A percentile compares a stretch with the other conserved stretches of the same genome.
phyloP scores from a whole-genome alignment of 768 basidiomycete species.

The Tricholoma flavovirens region DNA sequence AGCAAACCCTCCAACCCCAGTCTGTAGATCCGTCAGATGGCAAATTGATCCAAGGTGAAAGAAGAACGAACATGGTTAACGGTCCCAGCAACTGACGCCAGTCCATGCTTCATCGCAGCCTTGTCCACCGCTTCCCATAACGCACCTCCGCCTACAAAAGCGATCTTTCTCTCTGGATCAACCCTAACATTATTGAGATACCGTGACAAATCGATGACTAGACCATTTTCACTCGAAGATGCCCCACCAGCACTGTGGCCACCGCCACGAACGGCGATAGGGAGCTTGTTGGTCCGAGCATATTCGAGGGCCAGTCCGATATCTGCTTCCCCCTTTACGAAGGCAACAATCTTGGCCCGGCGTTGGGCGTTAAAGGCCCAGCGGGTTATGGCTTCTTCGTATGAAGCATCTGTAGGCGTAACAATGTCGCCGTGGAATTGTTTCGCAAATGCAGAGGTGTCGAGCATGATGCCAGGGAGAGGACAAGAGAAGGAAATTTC shows the following conservation, averaged over 20 bases:
- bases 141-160: background rate
- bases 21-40: constrained; percentile 22
- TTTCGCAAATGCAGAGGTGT: background rate
- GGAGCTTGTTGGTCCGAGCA: constrained; percentile 1
- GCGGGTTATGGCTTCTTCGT: constrained; percentile 12
- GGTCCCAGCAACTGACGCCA: background rate
- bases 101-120: background rate
- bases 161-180: background rate
- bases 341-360: constrained; percentile 15
- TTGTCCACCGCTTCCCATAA: background rate
- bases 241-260: background rate
- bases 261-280: background rate
- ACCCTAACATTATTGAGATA: background rate
- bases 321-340: constrained; percentile 11
- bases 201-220: background rate
- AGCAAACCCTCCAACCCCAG: constrained; percentile 46
- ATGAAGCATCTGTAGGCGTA: constrained; percentile 6
- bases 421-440: background rate
- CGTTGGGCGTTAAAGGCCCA: constrained; percentile 17
- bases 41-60: background rate
- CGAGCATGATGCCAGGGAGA: background rate
- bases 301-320: constrained; percentile 12
- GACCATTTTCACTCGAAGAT: background rate
- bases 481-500: no score
- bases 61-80: constrained; percentile 13